These are phyloP conservation scores for Rhododendron griersonianum DNA, from an alignment of 148 eudicot species.

Conservation along the genomic window DNA sequence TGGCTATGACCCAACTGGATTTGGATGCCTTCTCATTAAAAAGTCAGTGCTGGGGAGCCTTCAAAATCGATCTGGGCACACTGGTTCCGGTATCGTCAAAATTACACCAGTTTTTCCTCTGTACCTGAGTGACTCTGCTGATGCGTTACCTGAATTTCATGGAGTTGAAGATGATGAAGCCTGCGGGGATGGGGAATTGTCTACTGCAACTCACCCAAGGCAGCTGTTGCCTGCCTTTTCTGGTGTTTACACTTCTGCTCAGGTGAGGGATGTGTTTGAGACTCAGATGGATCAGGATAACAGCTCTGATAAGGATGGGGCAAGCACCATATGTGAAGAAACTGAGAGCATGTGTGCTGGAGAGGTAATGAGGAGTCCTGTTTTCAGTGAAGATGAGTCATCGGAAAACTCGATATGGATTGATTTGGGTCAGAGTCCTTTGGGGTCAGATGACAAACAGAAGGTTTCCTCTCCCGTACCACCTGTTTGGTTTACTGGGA, in stretches of 20 bases:
- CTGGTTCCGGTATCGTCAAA: conserved; percentile 90
- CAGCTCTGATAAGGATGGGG: conserved; percentile 76
- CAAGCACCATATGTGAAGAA: conserved; percentile 90
- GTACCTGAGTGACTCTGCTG: conserved; percentile 75
- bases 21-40: conserved; percentile 93
- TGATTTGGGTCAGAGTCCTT: conserved; percentile 90
- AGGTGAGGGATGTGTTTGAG: conserved; percentile 84
- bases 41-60: conserved; percentile 85
- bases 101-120: conserved; percentile 81
- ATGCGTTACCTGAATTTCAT: conserved; percentile 62
- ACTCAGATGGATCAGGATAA: conserved; percentile 83
- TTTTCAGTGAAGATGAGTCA: conserved; percentile 95
- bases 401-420: conserved; percentile 96
- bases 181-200: conserved; percentile 48
- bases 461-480: conserved; percentile 55
- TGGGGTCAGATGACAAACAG: conserved; percentile 59
- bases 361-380: conserved; percentile 92
- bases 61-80: conserved; percentile 75
- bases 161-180: conserved; percentile 49
- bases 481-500: conserved; percentile 59
- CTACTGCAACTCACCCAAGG: conserved; percentile 47
- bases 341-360: conserved; percentile 75
- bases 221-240: conserved; percentile 83
- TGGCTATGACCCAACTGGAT: conserved; percentile 93
- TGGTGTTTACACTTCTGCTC: conserved; percentile 82